Conservation (phyloP, 805 yeast genomes). For the Teunomyces barrocoloradensis region DNA sequence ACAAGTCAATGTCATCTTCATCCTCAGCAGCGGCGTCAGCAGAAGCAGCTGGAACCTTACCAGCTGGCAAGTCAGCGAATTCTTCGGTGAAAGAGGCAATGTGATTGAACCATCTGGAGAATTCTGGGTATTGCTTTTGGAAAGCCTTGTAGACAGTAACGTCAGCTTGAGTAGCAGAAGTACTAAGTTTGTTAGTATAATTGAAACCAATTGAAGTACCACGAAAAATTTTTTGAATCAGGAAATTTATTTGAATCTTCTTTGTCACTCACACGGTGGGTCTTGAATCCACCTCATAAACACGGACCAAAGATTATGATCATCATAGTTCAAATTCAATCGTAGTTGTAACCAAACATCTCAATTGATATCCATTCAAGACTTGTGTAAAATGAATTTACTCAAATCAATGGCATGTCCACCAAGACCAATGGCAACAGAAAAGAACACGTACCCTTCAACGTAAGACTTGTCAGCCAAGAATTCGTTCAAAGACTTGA, state of each 20-base stretch:
- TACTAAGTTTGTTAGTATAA: constrained; percentile 46
- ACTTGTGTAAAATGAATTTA: neutral
- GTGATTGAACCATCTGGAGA: constrained; percentile 98
- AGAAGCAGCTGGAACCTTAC: constrained; percentile 54
- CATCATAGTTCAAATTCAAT: constrained; percentile 47
- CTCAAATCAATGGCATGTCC: neutral
- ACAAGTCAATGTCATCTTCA: constrained; percentile 89
- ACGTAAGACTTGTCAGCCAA: constrained; percentile 92
- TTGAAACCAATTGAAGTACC: constrained; percentile 7
- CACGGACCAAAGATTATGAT: constrained; percentile 86
- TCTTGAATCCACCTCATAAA: constrained; percentile 94
- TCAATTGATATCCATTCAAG: neutral
- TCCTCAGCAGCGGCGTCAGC: constrained; percentile 58
- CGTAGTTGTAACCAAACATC: neutral
- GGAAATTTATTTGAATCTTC: constrained; percentile 28
- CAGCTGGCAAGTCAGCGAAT: constrained; percentile 80
- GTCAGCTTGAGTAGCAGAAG: constrained; percentile 93
- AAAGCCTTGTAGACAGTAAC: constrained; percentile 91
- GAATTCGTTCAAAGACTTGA: constrained; percentile 71
- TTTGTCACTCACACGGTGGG: constrained; percentile 93
- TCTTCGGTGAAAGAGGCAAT: constrained; percentile 89
- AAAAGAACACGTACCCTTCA: constrained; percentile 74
- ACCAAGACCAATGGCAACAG: neutral
- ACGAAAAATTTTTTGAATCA: constrained; percentile 9
- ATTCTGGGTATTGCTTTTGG: constrained; percentile 88